Base-by-base conservation (phyloP, 2,329 filamentous ascomycete genomes). In the Sporothrix schenckii region DNA sequence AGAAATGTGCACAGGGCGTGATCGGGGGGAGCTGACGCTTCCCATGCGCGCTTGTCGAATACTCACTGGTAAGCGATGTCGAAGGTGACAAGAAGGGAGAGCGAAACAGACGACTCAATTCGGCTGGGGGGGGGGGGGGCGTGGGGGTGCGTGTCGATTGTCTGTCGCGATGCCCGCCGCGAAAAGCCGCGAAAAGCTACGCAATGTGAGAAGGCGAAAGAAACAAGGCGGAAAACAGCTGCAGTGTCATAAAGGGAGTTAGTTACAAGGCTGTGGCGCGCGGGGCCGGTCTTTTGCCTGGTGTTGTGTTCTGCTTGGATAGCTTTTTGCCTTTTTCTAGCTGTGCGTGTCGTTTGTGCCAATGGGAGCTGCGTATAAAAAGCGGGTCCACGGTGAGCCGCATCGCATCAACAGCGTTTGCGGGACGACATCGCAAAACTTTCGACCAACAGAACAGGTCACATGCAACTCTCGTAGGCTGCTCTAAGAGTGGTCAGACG, bases 221-320 rank as follows among this genome's bases (percentile, higher is more conserved):
- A 50, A 34, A 9, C 14, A 50, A 13, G 44, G 16, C 16, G n/a
- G 44, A 65, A 65, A n/a, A 9, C 11, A 21, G 19, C 61, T 19
- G 61, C 4, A n/a, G 61, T 50, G 41, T 50, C 24, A 34, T 24
- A 9, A 34, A 50, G 44, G 9, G 14, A 10, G 34, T 34, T 34
- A 10, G 34, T 34, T 34, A n/a, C 61, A n/a, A 65, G 61, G 61
- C 61, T 65, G 61, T 34, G 44, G 44, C 24, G 27, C 61, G 61
- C 39, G 58, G 58, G 60, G 44, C 1, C 47, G 61, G 47, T 50
- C 16, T 50, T 65, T 50, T 50, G 41, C 13, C 7, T n/a, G 34
- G 21, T 61, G 58, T 44, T 61, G 58, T 27, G 58, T 47, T 61
- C 39, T 44, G 34, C 44, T 63, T 63, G 58, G 58, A 47, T 63